Conservation (phyloP, 2,329 filamentous ascomycete species). For the Pseudogymnoascus sp. region DNA sequence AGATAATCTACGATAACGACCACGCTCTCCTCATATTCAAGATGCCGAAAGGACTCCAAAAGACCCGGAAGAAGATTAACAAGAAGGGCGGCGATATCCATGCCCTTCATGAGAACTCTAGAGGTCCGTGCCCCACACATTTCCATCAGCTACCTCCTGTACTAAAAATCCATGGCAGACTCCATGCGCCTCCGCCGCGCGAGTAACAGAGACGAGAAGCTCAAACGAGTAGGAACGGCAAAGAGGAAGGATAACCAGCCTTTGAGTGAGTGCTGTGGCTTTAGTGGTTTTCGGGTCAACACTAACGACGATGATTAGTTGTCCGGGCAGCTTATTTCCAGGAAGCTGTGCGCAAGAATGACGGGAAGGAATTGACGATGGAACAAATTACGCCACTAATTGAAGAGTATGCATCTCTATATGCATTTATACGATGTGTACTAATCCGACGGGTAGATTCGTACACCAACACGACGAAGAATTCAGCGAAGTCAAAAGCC, state of each 20-base stretch:
- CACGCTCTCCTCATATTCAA: constrained; percentile 23
- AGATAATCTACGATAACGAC: constrained; percentile 6
- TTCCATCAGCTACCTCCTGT: background rate
- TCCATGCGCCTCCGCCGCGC: constrained; percentile 75
- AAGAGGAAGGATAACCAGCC: constrained; percentile 69
- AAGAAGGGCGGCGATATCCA: constrained; percentile 70
- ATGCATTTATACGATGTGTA: constrained; percentile 19
- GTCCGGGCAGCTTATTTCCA: constrained; percentile 68
- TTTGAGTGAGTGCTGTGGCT: constrained; percentile 50
- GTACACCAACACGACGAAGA: constrained; percentile 67
- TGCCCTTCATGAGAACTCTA: constrained; percentile 78
- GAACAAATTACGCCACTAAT: constrained; percentile 57
- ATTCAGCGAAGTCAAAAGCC: constrained; percentile 56
- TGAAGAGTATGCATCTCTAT: constrained; percentile 44
- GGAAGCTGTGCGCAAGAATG: constrained; percentile 51
- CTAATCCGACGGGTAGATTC: constrained; percentile 43
- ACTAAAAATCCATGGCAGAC: constrained; percentile 40
- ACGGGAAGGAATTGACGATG: constrained; percentile 44
- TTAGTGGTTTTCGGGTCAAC: background rate
- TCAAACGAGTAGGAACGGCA: constrained; percentile 64
- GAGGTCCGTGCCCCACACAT: constrained; percentile 31
- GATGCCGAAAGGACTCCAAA: constrained; percentile 74
- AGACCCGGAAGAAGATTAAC: constrained; percentile 80
- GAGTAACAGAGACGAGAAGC: constrained; percentile 71
- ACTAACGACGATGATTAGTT: constrained; percentile 41